Base-by-base conservation (phyloP, 805 yeast species). In the Teunomyces lycoperdinae region DNA sequence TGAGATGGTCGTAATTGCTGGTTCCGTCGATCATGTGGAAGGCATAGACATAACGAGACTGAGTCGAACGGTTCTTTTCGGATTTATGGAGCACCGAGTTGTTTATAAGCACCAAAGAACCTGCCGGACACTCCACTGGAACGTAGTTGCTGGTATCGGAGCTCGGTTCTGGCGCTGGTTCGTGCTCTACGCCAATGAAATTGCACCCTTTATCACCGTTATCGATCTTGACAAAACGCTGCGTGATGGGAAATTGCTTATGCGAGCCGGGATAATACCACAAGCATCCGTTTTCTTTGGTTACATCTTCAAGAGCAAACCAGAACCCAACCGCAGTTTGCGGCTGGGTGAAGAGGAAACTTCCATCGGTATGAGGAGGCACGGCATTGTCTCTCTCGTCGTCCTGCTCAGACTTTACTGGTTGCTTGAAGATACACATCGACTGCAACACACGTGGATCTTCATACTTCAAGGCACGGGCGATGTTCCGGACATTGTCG, bases 401-500 rank as follows among this genome's bases (percentile, higher is more conserved):
- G 7, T 42, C 42, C 14, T 24, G 17, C 2, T 44, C 49, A 6
- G 34, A 41, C 14, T 39, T 39, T 16, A 49, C 55, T 0, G 92
- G 89, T 58, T 87, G 92, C 59, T 87, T 87, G 66, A 87, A 83
- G 33, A 87, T 84, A 29, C 84, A 67, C 95, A 87, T 87, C 50
- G 87, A 80, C 60, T 87, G 95, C 34, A 87, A 71, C 0, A 88
- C 86, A 17, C 86, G 67, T 1, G 94, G 89, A 50, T 86, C 89
- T 44, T 68, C 54, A 55, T 77, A 81, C 0, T 78, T 71, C 42
- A 87, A 64, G 44, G 76, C 73, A 5, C 63, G 57, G 9, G 84
- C 85, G 36, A 87, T 79, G 0, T 61, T 74, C 36, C 70, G 61
- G 5, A 84, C 77, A 29, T 78, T 74, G 1, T 62, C 67, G 47